These are phyloP conservation scores for Hericium rajendrae DNA, from an alignment of 768 basidiomycete genomes.

Conservation along the genomic window DNA sequence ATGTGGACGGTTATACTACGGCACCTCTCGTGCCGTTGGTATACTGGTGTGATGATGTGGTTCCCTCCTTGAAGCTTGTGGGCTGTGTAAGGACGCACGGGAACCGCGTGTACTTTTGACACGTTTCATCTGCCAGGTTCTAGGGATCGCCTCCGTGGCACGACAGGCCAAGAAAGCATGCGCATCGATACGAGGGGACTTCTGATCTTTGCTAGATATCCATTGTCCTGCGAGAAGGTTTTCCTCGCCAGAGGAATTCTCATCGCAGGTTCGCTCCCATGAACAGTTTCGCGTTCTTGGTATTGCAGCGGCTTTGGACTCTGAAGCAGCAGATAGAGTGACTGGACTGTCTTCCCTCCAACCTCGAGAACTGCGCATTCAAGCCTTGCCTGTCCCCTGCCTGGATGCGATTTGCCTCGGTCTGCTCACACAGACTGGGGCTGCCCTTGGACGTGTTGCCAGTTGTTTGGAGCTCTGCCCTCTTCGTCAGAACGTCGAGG, in stretches of 20 bases:
- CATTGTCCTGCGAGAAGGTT: conserved; percentile 13
- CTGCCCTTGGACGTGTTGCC: conserved; percentile 30
- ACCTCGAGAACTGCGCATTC: conserved; percentile 32
- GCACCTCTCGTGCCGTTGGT: conserved; percentile 9
- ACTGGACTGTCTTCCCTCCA: conserved; percentile 25
- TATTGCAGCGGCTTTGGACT: conserved; percentile 44
- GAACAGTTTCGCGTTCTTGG: conserved; percentile 39
- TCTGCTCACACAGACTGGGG: conserved; percentile 22
- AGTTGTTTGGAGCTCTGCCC: conserved; percentile 22
- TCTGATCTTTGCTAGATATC: conserved; percentile 14
- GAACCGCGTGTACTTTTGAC: conserved; percentile 11
- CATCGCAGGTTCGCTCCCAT: conserved; percentile 31
- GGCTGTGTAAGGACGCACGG: conserved; percentile 3
- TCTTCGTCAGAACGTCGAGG: conserved; percentile 31
- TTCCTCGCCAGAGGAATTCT: conserved; percentile 12
- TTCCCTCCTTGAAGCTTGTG: conserved; percentile 6
- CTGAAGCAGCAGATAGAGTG: conserved; percentile 23
- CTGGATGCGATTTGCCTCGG: conserved; percentile 37
- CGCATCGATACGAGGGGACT: conserved; percentile 22
- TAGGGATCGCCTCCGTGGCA: conserved; percentile 26
- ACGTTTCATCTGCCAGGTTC: conserved; percentile 25
- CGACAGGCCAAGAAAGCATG: conserved; percentile 26
- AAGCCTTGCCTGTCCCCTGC: conserved; percentile 44
- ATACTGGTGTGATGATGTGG: conserved; percentile 14
- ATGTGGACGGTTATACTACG: conserved; percentile 3